Evolutionary conservation across 2,329 filamentous ascomycete genomes (phyloP), one percentile per base, ranked within the genome.

Genomic region (Fusarium tuaranense): DNA sequence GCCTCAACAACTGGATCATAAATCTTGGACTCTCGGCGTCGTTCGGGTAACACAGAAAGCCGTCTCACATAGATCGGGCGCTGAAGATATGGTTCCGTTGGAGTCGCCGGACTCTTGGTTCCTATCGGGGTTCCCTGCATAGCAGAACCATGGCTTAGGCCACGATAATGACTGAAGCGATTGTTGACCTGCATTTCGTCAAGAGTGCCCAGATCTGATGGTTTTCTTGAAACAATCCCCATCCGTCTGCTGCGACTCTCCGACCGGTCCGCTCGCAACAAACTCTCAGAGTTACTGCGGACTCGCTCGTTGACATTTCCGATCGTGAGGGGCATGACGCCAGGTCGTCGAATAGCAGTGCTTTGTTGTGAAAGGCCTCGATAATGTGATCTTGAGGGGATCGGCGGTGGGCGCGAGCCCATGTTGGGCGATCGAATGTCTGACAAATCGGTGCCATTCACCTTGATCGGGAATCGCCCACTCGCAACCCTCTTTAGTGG

Each of bases 341-440:
- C 91, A 1, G 95, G 94, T 67, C 92, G 88, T 66, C 94, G 90
- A 55, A 91, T 85, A 7, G 89, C 85, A 3, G 88, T 85, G 75
- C 88, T 93, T 72, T 94, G 91, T 75, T 93, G 91, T 4, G 92
- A 94, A 5, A 92, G 85, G 2, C 92, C 92, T 34, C 95, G 91
- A 76, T 94, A 94, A 81, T 98, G 95, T 4, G 95, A 97, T 48
- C 83, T 79, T 6, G 90, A 90, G 0, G 95, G 95, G 69, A 97
- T 94, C 1, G 94, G 93, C 4, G 95, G 94, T 32, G 93, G 88
- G 38, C 92, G 90, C 9, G 76, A 63, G 22, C 87, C 85, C 13
- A 90, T 83, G 41, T 88, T 91, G 16, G 93, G 94, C 5, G 93
- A 96, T 73, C 91, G 90, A 51, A 90, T 85, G 75, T 92, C 91